phyloP scores from a whole-genome alignment of 345 rosid species.

The Adansonia digitata region DNA sequence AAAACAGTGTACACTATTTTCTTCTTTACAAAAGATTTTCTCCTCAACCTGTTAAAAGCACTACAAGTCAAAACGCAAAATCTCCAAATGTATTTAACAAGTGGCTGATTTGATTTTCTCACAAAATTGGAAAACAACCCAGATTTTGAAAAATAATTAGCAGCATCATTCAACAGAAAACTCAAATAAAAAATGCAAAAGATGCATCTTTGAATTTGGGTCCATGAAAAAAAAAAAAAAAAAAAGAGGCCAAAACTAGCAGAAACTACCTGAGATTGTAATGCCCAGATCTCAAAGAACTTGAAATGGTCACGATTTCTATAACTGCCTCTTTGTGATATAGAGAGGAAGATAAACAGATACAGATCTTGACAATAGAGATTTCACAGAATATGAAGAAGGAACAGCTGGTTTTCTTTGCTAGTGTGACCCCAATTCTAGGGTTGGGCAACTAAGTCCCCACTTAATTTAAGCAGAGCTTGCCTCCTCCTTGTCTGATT shows the following conservation, averaged over 20 bases:
- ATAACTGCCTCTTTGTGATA: not conserved
- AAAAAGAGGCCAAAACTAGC: no score
- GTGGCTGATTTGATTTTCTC: no score
- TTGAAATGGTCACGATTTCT: not conserved
- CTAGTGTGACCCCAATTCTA: slow-evolving; percentile 3
- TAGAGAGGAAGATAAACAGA: not conserved
- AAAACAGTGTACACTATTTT: no score
- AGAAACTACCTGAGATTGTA: slow-evolving; percentile 6
- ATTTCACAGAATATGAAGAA: not conserved
- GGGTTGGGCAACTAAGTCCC: not conserved
- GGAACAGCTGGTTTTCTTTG: not conserved
- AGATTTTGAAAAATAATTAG: not conserved
- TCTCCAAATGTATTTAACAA: not conserved
- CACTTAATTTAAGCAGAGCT: not conserved
- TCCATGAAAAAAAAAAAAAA: not conserved
- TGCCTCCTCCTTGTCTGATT: not conserved
- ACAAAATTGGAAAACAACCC: not conserved
- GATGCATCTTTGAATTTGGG: not conserved
- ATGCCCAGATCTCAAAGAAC: slow-evolving; percentile 7
- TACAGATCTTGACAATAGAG: not conserved
- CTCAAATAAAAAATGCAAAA: not conserved
- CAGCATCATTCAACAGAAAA: not conserved
- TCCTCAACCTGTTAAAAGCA: no score
- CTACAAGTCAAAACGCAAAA: not conserved
- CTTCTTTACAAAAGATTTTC: no score